Evolutionary conservation across 2,329 filamentous ascomycete species (phyloP).

Genomic region (Didymella sp.): DNA sequence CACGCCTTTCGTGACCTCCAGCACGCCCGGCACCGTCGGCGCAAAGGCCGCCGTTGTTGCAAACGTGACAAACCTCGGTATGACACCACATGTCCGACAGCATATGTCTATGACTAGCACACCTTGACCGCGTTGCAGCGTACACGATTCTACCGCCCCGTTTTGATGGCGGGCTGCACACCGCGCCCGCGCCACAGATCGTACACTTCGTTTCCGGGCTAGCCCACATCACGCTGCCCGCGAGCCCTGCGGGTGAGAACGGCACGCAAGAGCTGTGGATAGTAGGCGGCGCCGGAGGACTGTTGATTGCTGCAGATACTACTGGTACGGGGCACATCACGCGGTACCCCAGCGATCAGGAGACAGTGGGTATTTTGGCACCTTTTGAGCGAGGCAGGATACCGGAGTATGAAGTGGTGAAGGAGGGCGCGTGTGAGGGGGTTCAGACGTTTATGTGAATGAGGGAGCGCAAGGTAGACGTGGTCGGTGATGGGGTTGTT

Average conservation of each 20-base stretch:
- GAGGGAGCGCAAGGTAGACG: background rate
- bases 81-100: too few relatives aligned
- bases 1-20: conserved; percentile 34
- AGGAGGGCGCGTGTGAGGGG: conserved; percentile 21
- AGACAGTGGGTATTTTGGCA: conserved; percentile 38
- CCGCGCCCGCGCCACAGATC: conserved; percentile 44
- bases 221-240: conserved; percentile 42
- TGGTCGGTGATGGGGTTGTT: background rate
- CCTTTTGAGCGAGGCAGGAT: conserved; percentile 37
- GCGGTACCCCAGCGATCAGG: conserved; percentile 41
- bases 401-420: conserved; percentile 30
- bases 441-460: background rate
- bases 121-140: too few relatives aligned
- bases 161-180: conserved; percentile 45
- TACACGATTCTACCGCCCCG: conserved; percentile 45
- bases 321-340: conserved; percentile 43
- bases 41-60: conserved; percentile 29
- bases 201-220: conserved; percentile 46
- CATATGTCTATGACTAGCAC: too few relatives aligned
- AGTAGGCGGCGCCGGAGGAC: conserved; percentile 42
- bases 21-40: conserved; percentile 37
- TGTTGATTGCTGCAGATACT: conserved; percentile 44
- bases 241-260: conserved; percentile 10
- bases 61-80: conserved; percentile 30
- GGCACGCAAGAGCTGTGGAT: conserved; percentile 36